These are phyloP conservation scores for Emmonsia crescens DNA, from an alignment of 2,329 filamentous ascomycete species.

Conservation along the genomic window DNA sequence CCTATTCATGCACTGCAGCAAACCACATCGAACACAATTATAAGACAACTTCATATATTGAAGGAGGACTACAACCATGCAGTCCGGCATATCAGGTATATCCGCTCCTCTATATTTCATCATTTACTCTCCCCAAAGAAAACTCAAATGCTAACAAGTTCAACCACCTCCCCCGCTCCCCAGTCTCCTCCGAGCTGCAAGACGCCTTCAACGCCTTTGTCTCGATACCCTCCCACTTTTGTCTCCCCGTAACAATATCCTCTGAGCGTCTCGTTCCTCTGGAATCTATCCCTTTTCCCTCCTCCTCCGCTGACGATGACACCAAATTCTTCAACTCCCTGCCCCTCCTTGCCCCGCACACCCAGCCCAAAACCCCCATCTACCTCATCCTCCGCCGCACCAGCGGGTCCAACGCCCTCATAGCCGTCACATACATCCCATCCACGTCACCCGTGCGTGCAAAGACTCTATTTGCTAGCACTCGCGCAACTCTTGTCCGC, in stretches of 20 bases:
- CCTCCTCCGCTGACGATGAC: conserved; percentile 16
- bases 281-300: conserved; percentile 29
- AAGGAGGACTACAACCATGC: conserved; percentile 25
- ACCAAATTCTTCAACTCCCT: conserved; percentile 43
- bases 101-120: not conserved
- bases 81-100: conserved; percentile 40
- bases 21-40: not conserved
- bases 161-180: not conserved
- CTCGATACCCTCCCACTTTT: conserved; percentile 34
- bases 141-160: not conserved
- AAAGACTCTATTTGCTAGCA: conserved; percentile 57
- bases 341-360: conserved; percentile 37
- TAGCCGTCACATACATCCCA: conserved; percentile 53
- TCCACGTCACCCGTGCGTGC: conserved; percentile 50
- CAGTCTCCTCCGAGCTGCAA: conserved; percentile 38
- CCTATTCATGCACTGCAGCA: not conserved
- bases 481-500: conserved; percentile 47
- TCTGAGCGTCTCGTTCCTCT: conserved; percentile 34
- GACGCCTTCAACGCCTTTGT: conserved; percentile 36
- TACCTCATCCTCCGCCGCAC: conserved; percentile 50
- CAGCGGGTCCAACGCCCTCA: conserved; percentile 27
- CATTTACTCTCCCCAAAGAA: conserved; percentile 2
- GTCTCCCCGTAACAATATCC: conserved; percentile 33
- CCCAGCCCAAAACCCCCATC: conserved; percentile 45
- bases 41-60: not conserved